Percentiles rank a stretch among this genome's conserved stretches.
Evolutionary conservation across 192 early-diverging fungal species (phyloP).

Genomic region (Backusella luteola): DNA sequence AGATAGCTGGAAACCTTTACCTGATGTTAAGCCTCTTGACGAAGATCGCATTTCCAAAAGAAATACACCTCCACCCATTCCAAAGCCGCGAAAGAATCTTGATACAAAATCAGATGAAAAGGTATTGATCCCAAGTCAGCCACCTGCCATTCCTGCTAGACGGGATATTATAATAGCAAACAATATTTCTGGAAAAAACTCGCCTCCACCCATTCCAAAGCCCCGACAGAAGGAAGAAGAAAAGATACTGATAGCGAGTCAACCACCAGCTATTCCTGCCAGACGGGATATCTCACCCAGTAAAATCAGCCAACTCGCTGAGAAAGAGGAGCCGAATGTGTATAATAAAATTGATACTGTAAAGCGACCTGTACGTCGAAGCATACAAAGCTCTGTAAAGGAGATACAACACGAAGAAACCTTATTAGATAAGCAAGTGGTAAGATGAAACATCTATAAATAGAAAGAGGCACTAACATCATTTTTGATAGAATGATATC

Average conservation of each 20-base stretch:
- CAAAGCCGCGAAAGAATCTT: neutral
- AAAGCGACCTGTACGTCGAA: neutral
- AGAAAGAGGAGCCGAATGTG: neutral
- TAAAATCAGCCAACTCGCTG: neutral
- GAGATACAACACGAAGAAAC: neutral
- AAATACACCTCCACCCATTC: neutral
- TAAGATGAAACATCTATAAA: neutral
- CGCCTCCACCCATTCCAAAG: neutral
- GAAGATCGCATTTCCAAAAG: neutral
- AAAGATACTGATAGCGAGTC: neutral
- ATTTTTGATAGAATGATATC: slow-evolving; percentile 52
- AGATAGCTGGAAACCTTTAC: neutral
- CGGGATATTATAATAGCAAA: neutral
- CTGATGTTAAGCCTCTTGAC: neutral
- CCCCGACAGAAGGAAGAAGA: neutral
- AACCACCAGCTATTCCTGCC: neutral
- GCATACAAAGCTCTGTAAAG: neutral
- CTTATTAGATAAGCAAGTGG: neutral
- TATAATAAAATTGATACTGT: neutral
- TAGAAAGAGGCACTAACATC: neutral
- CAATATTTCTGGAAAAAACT: neutral
- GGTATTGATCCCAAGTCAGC: neutral
- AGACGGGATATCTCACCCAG: neutral
- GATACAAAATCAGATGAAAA: neutral
- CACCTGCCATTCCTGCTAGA: neutral